Evolutionary conservation across 208 protist genomes (phyloP).

Genomic region (Angomonas ambiguus): DNA sequence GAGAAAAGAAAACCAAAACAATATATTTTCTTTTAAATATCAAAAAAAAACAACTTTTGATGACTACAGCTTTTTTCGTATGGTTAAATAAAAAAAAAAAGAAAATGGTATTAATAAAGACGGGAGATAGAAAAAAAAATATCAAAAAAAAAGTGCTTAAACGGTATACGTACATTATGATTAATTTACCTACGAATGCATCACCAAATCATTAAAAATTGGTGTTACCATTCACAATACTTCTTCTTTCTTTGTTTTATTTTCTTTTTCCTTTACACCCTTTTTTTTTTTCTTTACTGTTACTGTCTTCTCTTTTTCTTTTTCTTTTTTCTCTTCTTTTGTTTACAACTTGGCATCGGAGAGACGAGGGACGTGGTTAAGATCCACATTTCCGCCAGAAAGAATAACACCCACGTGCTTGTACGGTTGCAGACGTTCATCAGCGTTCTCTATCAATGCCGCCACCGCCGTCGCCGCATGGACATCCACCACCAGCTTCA

Average conservation of each 20-base stretch:
- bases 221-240: too few species aligned
- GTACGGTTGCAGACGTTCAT: slow-evolving; percentile 30
- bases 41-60: slow-evolving; percentile 18
- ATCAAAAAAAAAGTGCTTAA: too few species aligned
- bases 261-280: background rate
- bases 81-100: too few species aligned
- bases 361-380: slow-evolving; percentile 34
- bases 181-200: too few species aligned
- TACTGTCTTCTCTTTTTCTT: background rate
- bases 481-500: slow-evolving; percentile 73
- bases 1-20: background rate
- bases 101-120: too few species aligned
- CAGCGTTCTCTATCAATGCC: slow-evolving; percentile 39
- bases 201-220: background rate
- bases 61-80: too few species aligned
- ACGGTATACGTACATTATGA: too few species aligned
- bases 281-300: slow-evolving; percentile 12
- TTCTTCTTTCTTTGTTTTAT: slow-evolving; percentile 3
- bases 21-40: slow-evolving; percentile 8
- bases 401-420: slow-evolving; percentile 44
- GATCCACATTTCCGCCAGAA: slow-evolving; percentile 59
- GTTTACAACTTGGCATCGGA: slow-evolving; percentile 29
- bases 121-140: too few species aligned
- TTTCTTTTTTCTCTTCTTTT: slow-evolving; percentile 21
- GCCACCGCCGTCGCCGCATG: slow-evolving; percentile 72